Conservation (phyloP, 2,329 filamentous ascomycete genomes). For the Aspergillus oerlinghausenensis region DNA sequence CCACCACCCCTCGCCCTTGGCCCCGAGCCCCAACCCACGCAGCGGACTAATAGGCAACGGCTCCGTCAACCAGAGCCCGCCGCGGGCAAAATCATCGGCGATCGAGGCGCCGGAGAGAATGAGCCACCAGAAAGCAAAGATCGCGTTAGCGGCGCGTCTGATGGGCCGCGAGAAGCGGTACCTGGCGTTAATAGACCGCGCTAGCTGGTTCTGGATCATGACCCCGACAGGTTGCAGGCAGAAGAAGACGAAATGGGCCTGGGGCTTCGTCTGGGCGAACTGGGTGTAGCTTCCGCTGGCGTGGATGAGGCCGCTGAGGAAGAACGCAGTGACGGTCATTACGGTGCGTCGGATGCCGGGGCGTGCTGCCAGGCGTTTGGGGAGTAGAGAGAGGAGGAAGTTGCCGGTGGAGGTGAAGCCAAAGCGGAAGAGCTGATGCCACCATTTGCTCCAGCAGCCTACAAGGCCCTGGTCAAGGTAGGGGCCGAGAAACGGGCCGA, state of each 20-base stretch:
- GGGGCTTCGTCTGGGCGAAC: slow-evolving; percentile 55
- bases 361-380: slow-evolving; percentile 16
- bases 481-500: slow-evolving; percentile 44
- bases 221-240: slow-evolving; percentile 64
- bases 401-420: slow-evolving; percentile 41
- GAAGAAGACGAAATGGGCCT: slow-evolving; percentile 63
- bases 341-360: slow-evolving; percentile 16
- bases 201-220: slow-evolving; percentile 50
- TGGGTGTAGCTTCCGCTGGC: slow-evolving; percentile 64
- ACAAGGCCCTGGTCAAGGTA: slow-evolving; percentile 61
- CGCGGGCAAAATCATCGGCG: slow-evolving; percentile 69
- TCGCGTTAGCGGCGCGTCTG: slow-evolving; percentile 54
- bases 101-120: slow-evolving; percentile 61
- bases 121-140: slow-evolving; percentile 64
- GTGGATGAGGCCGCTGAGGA: slow-evolving; percentile 53
- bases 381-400: slow-evolving; percentile 32
- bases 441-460: slow-evolving; percentile 80
- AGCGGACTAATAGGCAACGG: slow-evolving; percentile 71
- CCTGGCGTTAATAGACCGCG: slow-evolving; percentile 10
- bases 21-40: slow-evolving; percentile 62
- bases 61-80: slow-evolving; percentile 75
- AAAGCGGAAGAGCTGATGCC: slow-evolving; percentile 86
- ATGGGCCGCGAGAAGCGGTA: slow-evolving; percentile 41
- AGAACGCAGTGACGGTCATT: slow-evolving; percentile 29
- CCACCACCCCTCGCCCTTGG: slow-evolving; percentile 59